A percentile compares a stretch with the other conserved stretches of the same genome.
Conservation (phyloP, 164 flowering plant genomes). For the Paratinospora sagittata region DNA sequence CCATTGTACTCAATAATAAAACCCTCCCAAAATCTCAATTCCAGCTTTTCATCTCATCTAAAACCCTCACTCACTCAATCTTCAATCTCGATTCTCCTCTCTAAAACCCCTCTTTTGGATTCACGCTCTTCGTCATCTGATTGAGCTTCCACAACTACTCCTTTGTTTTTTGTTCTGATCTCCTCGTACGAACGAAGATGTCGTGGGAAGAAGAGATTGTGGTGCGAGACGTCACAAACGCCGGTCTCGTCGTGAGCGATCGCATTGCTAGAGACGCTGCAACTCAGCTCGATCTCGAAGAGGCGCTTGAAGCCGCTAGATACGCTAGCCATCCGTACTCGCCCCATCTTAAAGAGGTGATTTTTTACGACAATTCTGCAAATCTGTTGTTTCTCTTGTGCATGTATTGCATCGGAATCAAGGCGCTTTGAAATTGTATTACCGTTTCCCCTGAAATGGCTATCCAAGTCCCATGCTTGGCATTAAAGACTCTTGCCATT, state of each 20-base stretch:
- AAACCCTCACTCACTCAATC: neutral
- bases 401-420: too few species aligned
- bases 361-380: neutral
- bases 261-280: constrained; percentile 69
- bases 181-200: constrained; percentile 30
- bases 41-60: neutral
- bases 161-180: neutral
- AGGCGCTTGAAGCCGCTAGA: constrained; percentile 89
- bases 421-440: too few species aligned
- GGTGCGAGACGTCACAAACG: constrained; percentile 71
- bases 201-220: constrained; percentile 72
- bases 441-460: too few species aligned
- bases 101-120: neutral
- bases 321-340: constrained; percentile 91
- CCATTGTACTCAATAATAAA: neutral
- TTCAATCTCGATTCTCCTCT: neutral
- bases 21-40: constrained; percentile 11
- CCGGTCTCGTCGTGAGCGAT: constrained; percentile 75
- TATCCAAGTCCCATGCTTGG: too few species aligned
- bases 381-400: too few species aligned
- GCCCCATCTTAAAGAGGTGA: constrained; percentile 85
- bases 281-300: constrained; percentile 77
- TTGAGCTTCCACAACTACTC: neutral
- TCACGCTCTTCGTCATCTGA: neutral
- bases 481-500: too few species aligned